Evolutionary conservation across 2,329 filamentous ascomycete genomes (phyloP).

Genomic region (Phyllosticta capitalensis): DNA sequence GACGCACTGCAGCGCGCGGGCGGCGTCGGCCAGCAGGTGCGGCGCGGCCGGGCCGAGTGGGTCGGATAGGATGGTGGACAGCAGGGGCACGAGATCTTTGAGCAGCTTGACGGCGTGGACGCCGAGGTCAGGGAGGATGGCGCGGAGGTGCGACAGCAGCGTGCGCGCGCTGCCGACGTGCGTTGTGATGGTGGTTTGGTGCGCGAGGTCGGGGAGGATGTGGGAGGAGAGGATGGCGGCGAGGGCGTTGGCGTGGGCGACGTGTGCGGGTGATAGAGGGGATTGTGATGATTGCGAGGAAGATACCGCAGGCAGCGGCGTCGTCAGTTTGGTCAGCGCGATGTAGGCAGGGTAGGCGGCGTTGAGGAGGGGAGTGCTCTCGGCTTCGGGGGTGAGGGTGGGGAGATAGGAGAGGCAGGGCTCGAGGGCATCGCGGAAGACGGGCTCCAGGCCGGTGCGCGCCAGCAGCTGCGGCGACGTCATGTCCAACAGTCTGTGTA

Average conservation of each 20-base stretch:
- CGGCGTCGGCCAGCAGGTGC: constrained; percentile 44
- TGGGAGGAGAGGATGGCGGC: constrained; percentile 35
- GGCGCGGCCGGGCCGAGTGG: constrained; percentile 54
- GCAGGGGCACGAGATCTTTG: constrained; percentile 58
- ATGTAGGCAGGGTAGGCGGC: constrained; percentile 60
- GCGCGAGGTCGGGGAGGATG: constrained; percentile 38
- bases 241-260: constrained; percentile 30
- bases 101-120: constrained; percentile 59
- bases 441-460: constrained; percentile 53
- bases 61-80: constrained; percentile 56
- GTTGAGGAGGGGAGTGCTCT: constrained; percentile 55
- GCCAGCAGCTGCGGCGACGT: constrained; percentile 46
- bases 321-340: constrained; percentile 41
- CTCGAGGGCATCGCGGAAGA: constrained; percentile 60
- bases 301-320: constrained; percentile 17
- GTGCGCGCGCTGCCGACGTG: constrained; percentile 48
- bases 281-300: constrained; percentile 16
- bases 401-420: constrained; percentile 71
- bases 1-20: constrained; percentile 46
- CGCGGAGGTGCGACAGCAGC: constrained; percentile 43
- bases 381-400: constrained; percentile 61
- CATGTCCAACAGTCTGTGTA: constrained; percentile 46
- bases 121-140: constrained; percentile 48
- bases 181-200: constrained; percentile 41
- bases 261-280: constrained; percentile 14